Evolutionary conservation across 768 basidiomycete species (phyloP).

Genomic region (Vararia minispora): DNA sequence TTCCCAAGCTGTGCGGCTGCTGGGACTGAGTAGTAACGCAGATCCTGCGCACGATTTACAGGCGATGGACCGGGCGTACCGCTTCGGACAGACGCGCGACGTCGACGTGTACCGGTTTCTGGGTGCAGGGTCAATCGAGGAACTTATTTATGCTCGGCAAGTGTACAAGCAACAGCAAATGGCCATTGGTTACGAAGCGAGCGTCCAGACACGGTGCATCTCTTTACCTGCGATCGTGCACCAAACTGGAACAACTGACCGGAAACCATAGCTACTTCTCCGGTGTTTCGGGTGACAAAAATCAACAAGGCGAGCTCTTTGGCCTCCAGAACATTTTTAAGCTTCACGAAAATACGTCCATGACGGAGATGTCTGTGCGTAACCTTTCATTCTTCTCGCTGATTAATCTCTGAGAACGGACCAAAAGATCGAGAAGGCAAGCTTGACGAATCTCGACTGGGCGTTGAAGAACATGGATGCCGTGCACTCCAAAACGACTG

Average conservation of each 20-base stretch:
- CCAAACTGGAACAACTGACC: not conserved
- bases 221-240: not conserved
- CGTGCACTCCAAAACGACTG: conserved; percentile 18
- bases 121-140: conserved; percentile 81
- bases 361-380: conserved; percentile 65
- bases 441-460: conserved; percentile 69
- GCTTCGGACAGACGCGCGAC: conserved; percentile 80
- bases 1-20: too few relatives aligned
- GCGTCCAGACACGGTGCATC: conserved; percentile 63
- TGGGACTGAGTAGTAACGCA: too few relatives aligned
- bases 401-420: not conserved
- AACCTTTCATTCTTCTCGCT: not conserved
- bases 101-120: conserved; percentile 77
- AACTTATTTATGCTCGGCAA: conserved; percentile 80
- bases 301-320: conserved; percentile 72
- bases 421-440: conserved; percentile 65
- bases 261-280: conserved; percentile 50
- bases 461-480: conserved; percentile 58
- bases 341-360: conserved; percentile 55
- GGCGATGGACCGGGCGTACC: conserved; percentile 81
- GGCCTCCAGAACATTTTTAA: conserved; percentile 81
- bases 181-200: conserved; percentile 81
- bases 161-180: conserved; percentile 92
- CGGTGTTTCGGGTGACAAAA: conserved; percentile 70
- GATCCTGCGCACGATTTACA: conserved; percentile 94